Evolutionary conservation across 805 yeast genomes (phyloP), one percentile per base, ranked within the genome.

Genomic region (Schwanniomyces sp.): DNA sequence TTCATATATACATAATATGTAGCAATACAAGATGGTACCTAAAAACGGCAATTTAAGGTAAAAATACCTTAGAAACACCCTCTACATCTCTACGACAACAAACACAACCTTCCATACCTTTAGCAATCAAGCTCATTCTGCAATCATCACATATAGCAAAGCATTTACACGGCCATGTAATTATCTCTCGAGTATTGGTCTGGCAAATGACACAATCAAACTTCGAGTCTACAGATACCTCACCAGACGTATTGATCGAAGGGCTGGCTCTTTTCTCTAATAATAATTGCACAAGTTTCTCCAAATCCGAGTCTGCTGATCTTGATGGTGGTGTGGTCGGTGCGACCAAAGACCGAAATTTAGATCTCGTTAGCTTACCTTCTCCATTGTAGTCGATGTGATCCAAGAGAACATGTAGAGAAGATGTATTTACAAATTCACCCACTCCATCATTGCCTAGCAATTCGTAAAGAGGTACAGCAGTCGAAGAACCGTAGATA

Each of bases 161-260:
- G 64, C 97, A 91, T 56, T 82, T 80, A 62, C 97, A 91, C 0
- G 97, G 97, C 97, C 97, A 91, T 2, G 92, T 71, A 7, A 91
- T 83, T 37, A 91, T 80, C 48, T 85, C 87, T 53, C 97, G 75
- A 5, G 82, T 79, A 48, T 85, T 81, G 5, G 77, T 74, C 55
- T 86, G 92, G 62, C 97, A 91, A 2, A 91, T 85, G 6, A 88
- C 96, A 66, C 97, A 91, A 5, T 72, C 70, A 5, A 80, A 53
- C 18, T 72, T 62, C 2, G 67, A 56, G 25, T 63, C 63, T 5
- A 63, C 52, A 7, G 65, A 70, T 7, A 64, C 69, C 2, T 62
- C 63, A 12, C 55, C 37, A 12, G 44, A 46, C 43, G 9, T 41
- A 26, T 21, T 32, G 12, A 5, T 7, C 7, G 10, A n/a, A 5